phyloP scores from a whole-genome alignment of 768 basidiomycete genomes.

The Dacryopinax primogenitus region DNA sequence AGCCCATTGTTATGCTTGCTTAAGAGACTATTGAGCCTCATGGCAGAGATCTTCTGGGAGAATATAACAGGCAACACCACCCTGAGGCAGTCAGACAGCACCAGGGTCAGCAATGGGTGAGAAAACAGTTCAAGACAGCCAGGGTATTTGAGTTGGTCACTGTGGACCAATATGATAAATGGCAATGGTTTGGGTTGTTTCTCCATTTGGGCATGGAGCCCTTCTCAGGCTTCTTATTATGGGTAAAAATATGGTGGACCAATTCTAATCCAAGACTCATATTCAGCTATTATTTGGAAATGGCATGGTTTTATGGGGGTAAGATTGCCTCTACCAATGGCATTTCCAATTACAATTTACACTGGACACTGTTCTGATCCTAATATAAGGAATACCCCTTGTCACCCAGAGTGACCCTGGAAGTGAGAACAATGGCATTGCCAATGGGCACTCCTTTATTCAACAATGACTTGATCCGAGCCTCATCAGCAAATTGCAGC shows the following conservation, averaged over 20 bases:
- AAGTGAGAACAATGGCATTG: not conserved
- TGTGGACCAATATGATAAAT: constrained; percentile 40
- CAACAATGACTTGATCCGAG: not conserved
- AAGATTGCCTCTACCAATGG: constrained; percentile 22
- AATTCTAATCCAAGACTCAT: not conserved
- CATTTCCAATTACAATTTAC: constrained; percentile 21
- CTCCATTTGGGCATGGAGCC: constrained; percentile 21
- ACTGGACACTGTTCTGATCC: not conserved
- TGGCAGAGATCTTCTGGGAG: not conserved
- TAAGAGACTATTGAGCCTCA: not conserved
- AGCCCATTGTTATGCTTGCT: not conserved
- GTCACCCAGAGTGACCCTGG: not conserved
- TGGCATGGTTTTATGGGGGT: constrained; percentile 22
- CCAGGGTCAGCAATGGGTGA: constrained; percentile 20
- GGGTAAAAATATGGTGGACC: not conserved
- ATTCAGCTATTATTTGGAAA: not conserved
- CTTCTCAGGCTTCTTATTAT: not conserved
- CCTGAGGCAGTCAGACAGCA: constrained; percentile 15
- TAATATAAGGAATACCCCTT: not conserved
- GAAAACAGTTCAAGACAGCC: constrained; percentile 29
- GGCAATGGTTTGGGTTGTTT: constrained; percentile 30
- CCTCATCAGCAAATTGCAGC: not conserved
- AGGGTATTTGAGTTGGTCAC: constrained; percentile 32
- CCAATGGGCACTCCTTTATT: not conserved
- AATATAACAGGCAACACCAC: not conserved